phyloP scores from a whole-genome alignment of 371 early-diverging fungal species.

The Apophysomyces ossiformis region DNA sequence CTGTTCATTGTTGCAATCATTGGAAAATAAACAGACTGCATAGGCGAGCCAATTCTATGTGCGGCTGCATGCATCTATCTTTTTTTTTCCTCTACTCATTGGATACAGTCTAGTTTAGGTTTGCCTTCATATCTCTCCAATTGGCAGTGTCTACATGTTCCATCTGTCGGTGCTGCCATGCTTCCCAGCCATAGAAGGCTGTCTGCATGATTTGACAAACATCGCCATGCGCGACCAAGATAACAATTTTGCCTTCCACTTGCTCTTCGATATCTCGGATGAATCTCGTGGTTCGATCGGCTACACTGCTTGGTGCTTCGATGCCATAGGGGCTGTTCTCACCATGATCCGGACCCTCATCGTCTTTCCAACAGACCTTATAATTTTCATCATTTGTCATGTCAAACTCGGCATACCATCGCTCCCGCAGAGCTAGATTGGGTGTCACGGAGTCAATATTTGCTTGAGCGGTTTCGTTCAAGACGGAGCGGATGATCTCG shows the following conservation, averaged over 20 bases:
- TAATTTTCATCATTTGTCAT: constrained; percentile 48
- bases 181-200: constrained; percentile 37
- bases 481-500: constrained; percentile 37
- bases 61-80: neutral
- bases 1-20: constrained; percentile 47
- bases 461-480: constrained; percentile 33
- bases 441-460: constrained; percentile 23
- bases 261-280: constrained; percentile 48
- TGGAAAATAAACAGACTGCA: constrained; percentile 24
- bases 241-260: constrained; percentile 41
- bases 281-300: constrained; percentile 42
- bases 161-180: constrained; percentile 50
- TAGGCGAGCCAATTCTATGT: neutral
- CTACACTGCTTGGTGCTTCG: constrained; percentile 46
- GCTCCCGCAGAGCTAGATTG: constrained; percentile 40
- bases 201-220: constrained; percentile 50
- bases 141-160: constrained; percentile 53
- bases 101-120: neutral
- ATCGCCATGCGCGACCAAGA: constrained; percentile 56
- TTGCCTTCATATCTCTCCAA: constrained; percentile 39
- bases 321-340: constrained; percentile 36
- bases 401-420: constrained; percentile 49
- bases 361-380: constrained; percentile 43
- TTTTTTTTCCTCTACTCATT: constrained; percentile 2
- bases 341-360: constrained; percentile 47